These are phyloP conservation scores for Dactylellina haptotyla DNA, from an alignment of 2,329 filamentous ascomycete genomes.

Conservation along the genomic window DNA sequence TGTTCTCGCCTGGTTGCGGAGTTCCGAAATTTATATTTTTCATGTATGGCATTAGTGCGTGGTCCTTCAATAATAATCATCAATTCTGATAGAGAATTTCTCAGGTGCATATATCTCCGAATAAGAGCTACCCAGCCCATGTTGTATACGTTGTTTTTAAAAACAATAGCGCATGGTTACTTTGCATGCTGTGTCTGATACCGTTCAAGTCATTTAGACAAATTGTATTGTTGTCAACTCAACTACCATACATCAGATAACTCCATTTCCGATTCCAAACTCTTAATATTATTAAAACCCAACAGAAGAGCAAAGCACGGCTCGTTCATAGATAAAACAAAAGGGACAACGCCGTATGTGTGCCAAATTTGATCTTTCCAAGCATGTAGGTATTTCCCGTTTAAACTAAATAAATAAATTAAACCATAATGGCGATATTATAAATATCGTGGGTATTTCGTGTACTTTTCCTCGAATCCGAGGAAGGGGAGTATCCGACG, in stretches of 20 bases:
- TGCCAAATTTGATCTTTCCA: neutral
- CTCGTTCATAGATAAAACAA: no score
- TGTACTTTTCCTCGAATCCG: no score
- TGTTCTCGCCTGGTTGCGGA: neutral
- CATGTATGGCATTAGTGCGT: no score
- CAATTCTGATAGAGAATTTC: no score
- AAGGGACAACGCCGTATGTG: neutral
- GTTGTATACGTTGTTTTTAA: no score
- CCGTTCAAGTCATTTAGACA: neutral
- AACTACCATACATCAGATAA: conserved; percentile 11
- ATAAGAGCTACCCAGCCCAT: no score
- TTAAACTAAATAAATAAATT: neutral
- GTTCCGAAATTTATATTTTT: neutral
- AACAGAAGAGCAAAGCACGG: neutral
- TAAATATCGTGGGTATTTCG: no score
- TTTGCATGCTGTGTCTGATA: neutral
- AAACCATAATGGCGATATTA: neutral
- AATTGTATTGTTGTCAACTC: neutral
- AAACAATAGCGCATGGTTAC: neutral
- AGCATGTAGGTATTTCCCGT: neutral
- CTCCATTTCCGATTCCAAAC: conserved; percentile 2
- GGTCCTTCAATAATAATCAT: no score
- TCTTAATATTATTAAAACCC: neutral
- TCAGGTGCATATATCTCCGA: no score
- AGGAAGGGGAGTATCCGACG: no score